Evolutionary conservation across 1,284 basidiomycete genomes (phyloP), one percentile per base, ranked within the genome.

Genomic region (Irpex rosettiformis): DNA sequence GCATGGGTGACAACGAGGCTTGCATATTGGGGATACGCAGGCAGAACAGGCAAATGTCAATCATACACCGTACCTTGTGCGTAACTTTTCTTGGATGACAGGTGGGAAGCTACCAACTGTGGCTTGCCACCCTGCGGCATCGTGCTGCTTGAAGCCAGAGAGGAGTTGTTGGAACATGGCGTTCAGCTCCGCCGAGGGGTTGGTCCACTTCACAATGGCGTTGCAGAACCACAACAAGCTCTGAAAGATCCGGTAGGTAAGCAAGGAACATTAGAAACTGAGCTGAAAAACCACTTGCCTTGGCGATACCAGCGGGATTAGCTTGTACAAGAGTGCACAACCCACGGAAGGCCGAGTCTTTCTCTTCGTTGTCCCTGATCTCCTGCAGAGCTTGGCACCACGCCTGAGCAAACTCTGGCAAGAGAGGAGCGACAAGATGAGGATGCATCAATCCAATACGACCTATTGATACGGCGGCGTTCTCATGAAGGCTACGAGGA

Each of bases 341-440:
- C 1, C 97, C 97, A 59, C 95, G 82, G 84, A 99, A 99, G 4
- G 97, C 97, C n/a, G 94, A 97, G 70, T 98, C 97, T 77, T 99
- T 99, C 78, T 99, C 97, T 67, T 99, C 96, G 70, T 99, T 99
- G 72, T 99, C 97, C 66, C 97, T 91, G 73, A 99, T 99, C 73
- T 99, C 97, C 75, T 96, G 96, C 58, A 99, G 76, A 6, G 96
- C 95, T 66, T 94, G 91, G 74, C 96, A 98, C 97, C 97, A 99
- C 8, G 91, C 88, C 72, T 94, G 91, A 7, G 95, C 94, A 73
- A 97, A 99, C 64, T 93, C 88, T 4, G 87, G 84, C 47, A 98
- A 79, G 68, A 96, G 90, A 28, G 95, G 95, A 13, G 96, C 94
- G 42, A 99, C 94, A 24, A 93, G 74, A 22, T 77, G 73, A 0